phyloP scores from a whole-genome alignment of 768 basidiomycete genomes.

The Psilocybe cyanescens region DNA sequence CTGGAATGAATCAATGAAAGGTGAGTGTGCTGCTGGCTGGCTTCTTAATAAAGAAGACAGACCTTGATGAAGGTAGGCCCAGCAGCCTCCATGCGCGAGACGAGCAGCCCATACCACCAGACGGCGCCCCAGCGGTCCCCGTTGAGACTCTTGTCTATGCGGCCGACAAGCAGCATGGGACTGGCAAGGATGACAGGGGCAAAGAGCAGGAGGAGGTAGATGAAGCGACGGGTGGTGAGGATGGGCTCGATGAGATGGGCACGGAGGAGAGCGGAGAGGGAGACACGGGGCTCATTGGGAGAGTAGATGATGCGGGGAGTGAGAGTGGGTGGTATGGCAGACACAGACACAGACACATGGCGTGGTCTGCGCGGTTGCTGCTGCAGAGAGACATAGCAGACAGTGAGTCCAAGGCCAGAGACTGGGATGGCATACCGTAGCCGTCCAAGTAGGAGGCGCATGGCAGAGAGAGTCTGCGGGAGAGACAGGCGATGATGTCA shows the following conservation, averaged over 20 bases:
- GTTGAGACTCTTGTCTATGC: slow-evolving; percentile 52
- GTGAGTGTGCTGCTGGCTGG: neutral
- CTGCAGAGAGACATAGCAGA: neutral
- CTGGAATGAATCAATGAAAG: slow-evolving; percentile 42
- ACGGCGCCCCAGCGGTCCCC: slow-evolving; percentile 92
- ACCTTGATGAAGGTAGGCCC: slow-evolving; percentile 99
- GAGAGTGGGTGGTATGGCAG: slow-evolving; percentile 23
- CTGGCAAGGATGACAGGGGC: slow-evolving; percentile 82
- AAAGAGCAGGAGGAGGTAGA: slow-evolving; percentile 83
- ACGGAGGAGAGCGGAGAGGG: slow-evolving; percentile 48
- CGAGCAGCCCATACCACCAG: slow-evolving; percentile 97
- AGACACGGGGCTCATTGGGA: slow-evolving; percentile 26
- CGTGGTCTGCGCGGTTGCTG: neutral
- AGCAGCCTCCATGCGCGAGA: slow-evolving; percentile 88
- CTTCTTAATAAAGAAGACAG: slow-evolving; percentile 15
- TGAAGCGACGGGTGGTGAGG: slow-evolving; percentile 80
- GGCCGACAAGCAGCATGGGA: slow-evolving; percentile 82
- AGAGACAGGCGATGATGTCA: slow-evolving; percentile 28
- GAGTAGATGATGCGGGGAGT: slow-evolving; percentile 10
- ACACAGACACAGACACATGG: neutral
- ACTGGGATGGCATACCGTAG: slow-evolving; percentile 46
- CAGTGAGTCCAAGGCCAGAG: slow-evolving; percentile 41
- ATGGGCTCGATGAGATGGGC: slow-evolving; percentile 82
- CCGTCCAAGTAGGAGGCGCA: slow-evolving; percentile 41
- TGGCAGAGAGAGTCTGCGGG: slow-evolving; percentile 54